A percentile compares a stretch with the other conserved stretches of the same genome.
These are phyloP conservation scores for Alternaria sp. DNA, from an alignment of 2,329 filamentous ascomycete genomes.

Conservation along the genomic window DNA sequence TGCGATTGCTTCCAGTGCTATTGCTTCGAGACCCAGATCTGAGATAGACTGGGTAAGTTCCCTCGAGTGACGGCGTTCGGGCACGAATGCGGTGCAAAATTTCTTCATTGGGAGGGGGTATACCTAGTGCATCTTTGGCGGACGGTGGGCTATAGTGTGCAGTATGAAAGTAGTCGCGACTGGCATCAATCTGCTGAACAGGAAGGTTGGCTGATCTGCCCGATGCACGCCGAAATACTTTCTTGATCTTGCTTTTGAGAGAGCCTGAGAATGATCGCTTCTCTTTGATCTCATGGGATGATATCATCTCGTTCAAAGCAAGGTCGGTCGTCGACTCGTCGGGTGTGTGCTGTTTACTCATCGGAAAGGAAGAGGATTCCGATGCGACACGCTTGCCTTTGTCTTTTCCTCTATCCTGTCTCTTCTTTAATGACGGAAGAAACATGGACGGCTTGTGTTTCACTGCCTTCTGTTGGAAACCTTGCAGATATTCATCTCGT, in stretches of 20 bases:
- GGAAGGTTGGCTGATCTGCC: constrained; percentile 51
- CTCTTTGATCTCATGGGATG: constrained; percentile 58
- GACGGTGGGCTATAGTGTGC: constrained; percentile 9
- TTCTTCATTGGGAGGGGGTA: constrained; percentile 52
- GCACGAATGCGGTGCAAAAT: constrained; percentile 54
- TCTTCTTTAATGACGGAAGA: constrained; percentile 55
- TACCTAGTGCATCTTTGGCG: constrained; percentile 44
- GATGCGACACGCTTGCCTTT: constrained; percentile 25
- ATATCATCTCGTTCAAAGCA: constrained; percentile 32
- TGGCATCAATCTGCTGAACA: constrained; percentile 63
- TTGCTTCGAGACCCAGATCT: constrained; percentile 32
- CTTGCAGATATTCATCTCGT: constrained; percentile 53
- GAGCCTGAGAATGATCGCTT: constrained; percentile 69
- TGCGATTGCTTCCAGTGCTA: constrained; percentile 37
- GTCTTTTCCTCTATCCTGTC: constrained; percentile 43
- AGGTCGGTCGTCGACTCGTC: constrained; percentile 20
- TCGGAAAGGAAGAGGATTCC: constrained; percentile 24
- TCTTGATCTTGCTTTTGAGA: constrained; percentile 68
- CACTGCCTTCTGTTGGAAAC: constrained; percentile 52
- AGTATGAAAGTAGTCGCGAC: constrained; percentile 49
- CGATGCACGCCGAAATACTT: constrained; percentile 60
- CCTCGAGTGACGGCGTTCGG: constrained; percentile 37
- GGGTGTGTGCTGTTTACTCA: constrained; percentile 15
- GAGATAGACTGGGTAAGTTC: constrained; percentile 14
- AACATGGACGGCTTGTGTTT: constrained; percentile 56